Conservation (phyloP, 345 rosid species). For the Linum trigynum region DNA sequence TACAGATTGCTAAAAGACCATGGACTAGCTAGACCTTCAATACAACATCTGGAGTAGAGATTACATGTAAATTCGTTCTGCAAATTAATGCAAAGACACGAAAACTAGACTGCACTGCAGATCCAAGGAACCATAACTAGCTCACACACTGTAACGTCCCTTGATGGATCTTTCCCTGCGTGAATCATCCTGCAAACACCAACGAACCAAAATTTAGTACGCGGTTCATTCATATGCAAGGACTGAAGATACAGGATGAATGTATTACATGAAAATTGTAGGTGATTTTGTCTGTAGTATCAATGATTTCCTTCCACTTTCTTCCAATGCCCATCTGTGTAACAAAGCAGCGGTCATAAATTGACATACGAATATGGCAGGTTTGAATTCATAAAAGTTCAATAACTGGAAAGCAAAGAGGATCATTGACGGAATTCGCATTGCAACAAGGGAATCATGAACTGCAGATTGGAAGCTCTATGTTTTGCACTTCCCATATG, state of each 20-base stretch:
- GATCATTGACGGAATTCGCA: background rate
- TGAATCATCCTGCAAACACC: slow-evolving; percentile 62
- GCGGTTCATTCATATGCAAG: background rate
- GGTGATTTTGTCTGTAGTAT: slow-evolving; percentile 55
- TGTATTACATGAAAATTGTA: slow-evolving; percentile 71
- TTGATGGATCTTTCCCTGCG: slow-evolving; percentile 46
- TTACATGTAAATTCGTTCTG: slow-evolving; percentile 1
- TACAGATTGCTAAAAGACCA: slow-evolving; percentile 6
- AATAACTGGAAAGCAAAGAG: background rate
- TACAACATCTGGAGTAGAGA: background rate
- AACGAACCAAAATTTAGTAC: slow-evolving; percentile 9
- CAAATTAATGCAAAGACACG: background rate
- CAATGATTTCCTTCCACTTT: slow-evolving; percentile 93
- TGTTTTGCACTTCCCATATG: background rate
- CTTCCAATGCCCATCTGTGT: slow-evolving; percentile 74
- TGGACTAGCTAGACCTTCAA: slow-evolving; percentile 5
- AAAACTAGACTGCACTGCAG: background rate
- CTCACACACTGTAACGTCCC: slow-evolving; percentile 61
- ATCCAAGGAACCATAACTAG: background rate
- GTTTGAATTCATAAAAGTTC: background rate
- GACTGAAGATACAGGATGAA: slow-evolving; percentile 4
- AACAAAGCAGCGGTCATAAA: background rate
- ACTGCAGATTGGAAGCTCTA: background rate
- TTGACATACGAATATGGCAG: background rate
- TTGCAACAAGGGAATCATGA: background rate